Evolutionary conservation across 176 grass and related monocot species (phyloP).

Genomic region (Carex kokanica): DNA sequence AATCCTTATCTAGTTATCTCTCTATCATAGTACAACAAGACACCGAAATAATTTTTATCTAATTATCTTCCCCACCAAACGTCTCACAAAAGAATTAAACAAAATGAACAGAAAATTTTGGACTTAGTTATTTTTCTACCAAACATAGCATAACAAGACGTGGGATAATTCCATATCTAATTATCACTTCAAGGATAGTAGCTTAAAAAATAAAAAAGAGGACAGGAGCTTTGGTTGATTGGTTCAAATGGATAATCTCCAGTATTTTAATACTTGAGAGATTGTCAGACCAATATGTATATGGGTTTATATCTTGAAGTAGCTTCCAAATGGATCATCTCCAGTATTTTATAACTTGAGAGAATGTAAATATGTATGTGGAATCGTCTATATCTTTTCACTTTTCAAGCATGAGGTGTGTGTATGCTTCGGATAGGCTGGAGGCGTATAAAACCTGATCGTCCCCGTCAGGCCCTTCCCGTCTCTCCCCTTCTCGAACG

Average conservation of each 20-base stretch:
- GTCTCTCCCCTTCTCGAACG: background rate
- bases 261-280: too few relatives aligned
- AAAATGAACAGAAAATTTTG: too few relatives aligned
- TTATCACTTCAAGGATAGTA: background rate
- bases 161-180: background rate
- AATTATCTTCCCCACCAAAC: too few relatives aligned
- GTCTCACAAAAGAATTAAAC: too few relatives aligned
- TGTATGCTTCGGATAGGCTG: background rate
- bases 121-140: too few relatives aligned
- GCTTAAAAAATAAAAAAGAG: background rate
- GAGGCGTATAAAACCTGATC: background rate
- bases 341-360: slow-evolving; percentile 5
- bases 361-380: background rate
- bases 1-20: background rate
- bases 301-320: too few relatives aligned
- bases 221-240: too few relatives aligned
- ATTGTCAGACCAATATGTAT: too few relatives aligned
- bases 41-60: background rate
- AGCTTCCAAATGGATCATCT: background rate
- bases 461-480: background rate
- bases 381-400: background rate
- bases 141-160: background rate
- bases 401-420: background rate
- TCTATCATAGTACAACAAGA: background rate
- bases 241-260: too few relatives aligned